Percentiles rank a stretch among this genome's conserved stretches.
phyloP scores from a whole-genome alignment of 805 yeast genomes.

The Wickerhamiella sergipiensis region DNA sequence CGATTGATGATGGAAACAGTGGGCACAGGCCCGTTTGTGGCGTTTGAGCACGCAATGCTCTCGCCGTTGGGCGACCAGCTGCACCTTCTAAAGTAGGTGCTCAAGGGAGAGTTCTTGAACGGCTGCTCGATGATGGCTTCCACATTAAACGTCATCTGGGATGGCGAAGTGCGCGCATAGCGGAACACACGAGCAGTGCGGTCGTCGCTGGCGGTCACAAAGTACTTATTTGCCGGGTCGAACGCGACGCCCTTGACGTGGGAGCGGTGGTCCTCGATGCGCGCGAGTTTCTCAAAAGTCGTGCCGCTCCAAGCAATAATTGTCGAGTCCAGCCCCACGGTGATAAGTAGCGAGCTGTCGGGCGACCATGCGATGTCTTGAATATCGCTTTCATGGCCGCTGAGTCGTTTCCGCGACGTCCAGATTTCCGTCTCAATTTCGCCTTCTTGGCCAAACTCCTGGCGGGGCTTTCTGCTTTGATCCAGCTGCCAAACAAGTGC shows the following conservation, averaged over 20 bases:
- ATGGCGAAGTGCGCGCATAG: constrained; percentile 55
- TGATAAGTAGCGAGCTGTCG: constrained; percentile 75
- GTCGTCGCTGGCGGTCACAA: constrained; percentile 95
- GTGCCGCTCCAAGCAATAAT: constrained; percentile 88
- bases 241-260: constrained; percentile 94
- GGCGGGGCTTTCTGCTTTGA: constrained; percentile 41
- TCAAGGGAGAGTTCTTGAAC: constrained; percentile 75
- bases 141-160: constrained; percentile 67
- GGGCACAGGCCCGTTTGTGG: constrained; percentile 53
- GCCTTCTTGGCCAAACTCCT: constrained; percentile 42
- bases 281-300: constrained; percentile 77
- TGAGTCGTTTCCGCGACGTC: constrained; percentile 83
- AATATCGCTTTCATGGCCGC: constrained; percentile 94
- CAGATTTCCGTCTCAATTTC: constrained; percentile 78
- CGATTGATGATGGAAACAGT: constrained; percentile 46
- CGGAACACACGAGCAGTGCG: constrained; percentile 79
- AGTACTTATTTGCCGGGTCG: constrained; percentile 96
- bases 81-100: constrained; percentile 67
- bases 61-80: constrained; percentile 74
- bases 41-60: constrained; percentile 54
- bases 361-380: constrained; percentile 99
- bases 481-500: constrained; percentile 88
- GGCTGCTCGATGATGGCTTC: constrained; percentile 79
- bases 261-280: constrained; percentile 86
- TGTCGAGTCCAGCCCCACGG: constrained; percentile 88